Evolutionary conservation across 257 asterid genomes (phyloP).

Genomic region (Solanum etuberosum): DNA sequence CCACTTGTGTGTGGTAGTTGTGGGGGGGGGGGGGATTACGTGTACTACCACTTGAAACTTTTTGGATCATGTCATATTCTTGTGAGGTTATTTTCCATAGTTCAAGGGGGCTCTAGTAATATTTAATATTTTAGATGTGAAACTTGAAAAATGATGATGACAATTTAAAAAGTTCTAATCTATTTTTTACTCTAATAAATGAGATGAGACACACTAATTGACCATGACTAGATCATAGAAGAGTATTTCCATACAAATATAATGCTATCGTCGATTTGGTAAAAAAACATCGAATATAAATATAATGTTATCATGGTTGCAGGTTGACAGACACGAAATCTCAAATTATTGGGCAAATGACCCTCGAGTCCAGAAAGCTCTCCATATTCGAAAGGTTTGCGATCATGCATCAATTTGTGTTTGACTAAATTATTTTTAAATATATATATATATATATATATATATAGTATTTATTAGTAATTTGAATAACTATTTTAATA

Average conservation of each 20-base stretch:
- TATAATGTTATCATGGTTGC: neutral
- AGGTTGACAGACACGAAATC: constrained; percentile 16
- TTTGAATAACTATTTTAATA: neutral
- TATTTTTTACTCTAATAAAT: neutral
- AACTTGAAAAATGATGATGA: neutral
- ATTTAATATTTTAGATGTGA: neutral
- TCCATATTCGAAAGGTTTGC: constrained; percentile 23
- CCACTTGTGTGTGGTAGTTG: no score
- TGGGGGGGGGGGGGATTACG: no score
- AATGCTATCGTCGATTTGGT: neutral
- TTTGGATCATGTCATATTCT: neutral
- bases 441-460: no score
- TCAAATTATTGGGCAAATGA: constrained; percentile 26
- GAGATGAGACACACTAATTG: neutral
- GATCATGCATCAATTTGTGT: neutral
- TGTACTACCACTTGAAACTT: no score
- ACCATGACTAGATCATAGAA: neutral
- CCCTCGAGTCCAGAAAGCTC: constrained; percentile 20
- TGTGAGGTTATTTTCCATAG: neutral
- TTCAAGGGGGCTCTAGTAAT: neutral
- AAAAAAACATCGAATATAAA: neutral
- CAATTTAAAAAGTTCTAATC: no score
- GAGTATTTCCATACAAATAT: neutral
- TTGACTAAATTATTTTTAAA: neutral
- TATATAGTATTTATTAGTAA: neutral